Evolutionary conservation across 2,329 filamentous ascomycete species (phyloP), one percentile per base, ranked within the genome.

Genomic region (Gnomoniopsis sp.): DNA sequence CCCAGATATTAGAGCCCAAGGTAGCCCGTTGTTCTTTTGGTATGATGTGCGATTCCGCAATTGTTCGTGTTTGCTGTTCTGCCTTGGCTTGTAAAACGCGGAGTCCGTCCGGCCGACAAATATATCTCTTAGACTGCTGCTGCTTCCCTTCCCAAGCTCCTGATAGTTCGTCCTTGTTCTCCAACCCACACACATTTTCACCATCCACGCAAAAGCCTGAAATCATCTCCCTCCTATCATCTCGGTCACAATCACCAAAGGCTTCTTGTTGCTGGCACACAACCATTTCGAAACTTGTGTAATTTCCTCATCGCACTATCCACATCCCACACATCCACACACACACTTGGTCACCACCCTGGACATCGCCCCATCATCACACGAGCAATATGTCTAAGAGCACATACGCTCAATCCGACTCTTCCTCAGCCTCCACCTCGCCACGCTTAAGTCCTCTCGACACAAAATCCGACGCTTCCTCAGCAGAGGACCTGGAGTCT

Each of bases 401-500:
- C 49, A 50, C 44, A 49, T 59, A 54, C 49, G 46, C 53, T 43
- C 60, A 59, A 46, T 59, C 71, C 46, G 69, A 74, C 62, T 67
- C 71, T 41, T 75, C 74, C 33, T 76, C 77, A n/a, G 71, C 71
- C 61, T 68, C 72, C 57, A 69, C 71, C 11, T 76, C 75, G 63
- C 75, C 74, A 23, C 69, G 67, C 46, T 62, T 71, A 19, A 65
- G 68, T 33, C 64, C 69, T 49, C 70, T 74, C 59, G 62, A 71
- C 60, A 72, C 75, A 63, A 71, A 76, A 60, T 73, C 72, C 38
- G 69, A 74, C 60, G 67, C 70, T 43, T 65, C 68, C 15, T 71
- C 73, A 23, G 21, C 21, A 47, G 60, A 59, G 15, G 79, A 82
- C 46, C 72, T 81, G 62, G 91, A 96, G 75, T 97, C 93, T 38